Evolutionary conservation across 1,284 basidiomycete species (phyloP).

Genomic region (Irpex rosettiformis): DNA sequence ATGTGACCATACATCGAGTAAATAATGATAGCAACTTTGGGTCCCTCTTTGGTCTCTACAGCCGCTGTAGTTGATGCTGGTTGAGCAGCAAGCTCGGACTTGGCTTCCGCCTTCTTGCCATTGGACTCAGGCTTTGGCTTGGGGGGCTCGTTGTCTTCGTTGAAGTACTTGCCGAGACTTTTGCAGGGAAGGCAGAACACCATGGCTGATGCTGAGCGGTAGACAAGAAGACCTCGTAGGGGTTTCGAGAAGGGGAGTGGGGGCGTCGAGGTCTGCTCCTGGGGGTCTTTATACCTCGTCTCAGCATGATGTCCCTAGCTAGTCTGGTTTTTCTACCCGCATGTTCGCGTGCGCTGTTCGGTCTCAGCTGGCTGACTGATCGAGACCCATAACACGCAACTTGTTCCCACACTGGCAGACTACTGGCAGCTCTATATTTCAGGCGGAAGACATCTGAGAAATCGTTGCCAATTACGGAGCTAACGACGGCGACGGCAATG

Average conservation of each 20-base stretch:
- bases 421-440: neutral
- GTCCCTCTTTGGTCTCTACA: slow-evolving; percentile 20
- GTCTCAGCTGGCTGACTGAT: neutral
- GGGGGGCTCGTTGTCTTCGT: slow-evolving; percentile 7
- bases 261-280: neutral
- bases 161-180: slow-evolving; percentile 8
- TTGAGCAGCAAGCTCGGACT: neutral
- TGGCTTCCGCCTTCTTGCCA: neutral
- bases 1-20: slow-evolving; percentile 81
- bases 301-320: neutral
- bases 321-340: neutral
- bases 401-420: neutral
- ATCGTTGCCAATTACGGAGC: neutral
- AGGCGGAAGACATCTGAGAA: neutral
- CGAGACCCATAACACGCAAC: neutral
- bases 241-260: neutral
- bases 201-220: slow-evolving; percentile 4
- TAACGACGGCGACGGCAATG: neutral
- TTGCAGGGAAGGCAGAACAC: slow-evolving; percentile 17
- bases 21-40: slow-evolving; percentile 73
- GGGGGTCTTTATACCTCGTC: neutral
- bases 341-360: too few species aligned
- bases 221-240: neutral
- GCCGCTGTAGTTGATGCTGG: neutral
- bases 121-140: slow-evolving; percentile 1